Base-by-base conservation (phyloP, 2,329 filamentous ascomycete species). In the Paraphoma sp. region DNA sequence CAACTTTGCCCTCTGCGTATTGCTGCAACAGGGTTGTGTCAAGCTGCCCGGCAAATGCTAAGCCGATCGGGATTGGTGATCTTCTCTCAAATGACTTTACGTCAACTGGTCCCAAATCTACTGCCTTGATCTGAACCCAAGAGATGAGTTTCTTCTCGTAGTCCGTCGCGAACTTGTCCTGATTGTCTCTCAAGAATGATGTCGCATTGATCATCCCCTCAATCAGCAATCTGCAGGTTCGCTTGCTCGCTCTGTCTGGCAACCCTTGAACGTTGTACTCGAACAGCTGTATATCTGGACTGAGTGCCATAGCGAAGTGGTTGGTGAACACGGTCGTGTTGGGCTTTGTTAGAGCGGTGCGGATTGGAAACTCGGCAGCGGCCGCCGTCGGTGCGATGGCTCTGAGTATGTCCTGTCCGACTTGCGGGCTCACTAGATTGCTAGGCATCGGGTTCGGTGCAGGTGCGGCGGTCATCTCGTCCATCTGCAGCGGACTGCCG, bases 261-360 rank as follows among this genome's bases (percentile, higher is more conserved):
- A 58, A 17, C 3, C 55, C 51, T 10, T 17, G 18, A 12, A 58
- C 45, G 1, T 36, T 42, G 45, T 58, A 58, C 41, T 54, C 45
- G 41, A 51, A 51, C 3, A 58, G 30, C 5, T 42, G 51, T 10
- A 48, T 40, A 12, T 44, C 29, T 8, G 48, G 36, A 45, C 54
- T 45, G 9, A 58, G 18, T 11, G 51, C 51, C 44, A 58, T 30
- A 2, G 48, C 45, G 17, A 58, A 58, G 18, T 58, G 47, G 16
- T 58, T 58, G 33, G 50, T 57, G 23, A 40, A 51, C 10, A 57
- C 23, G 23, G 23, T 23, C 23, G 23, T 23, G 23, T 23, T 23
- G 5, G 23, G 23, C 5, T 23, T 23, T 23, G 23, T 5, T 23
- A 23, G 23, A 5, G 23, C 23, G 23, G 23, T 23, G 23, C 23